Evolutionary conservation across 2,329 filamentous ascomycete genomes (phyloP).

Genomic region (Ophiostoma sp.): DNA sequence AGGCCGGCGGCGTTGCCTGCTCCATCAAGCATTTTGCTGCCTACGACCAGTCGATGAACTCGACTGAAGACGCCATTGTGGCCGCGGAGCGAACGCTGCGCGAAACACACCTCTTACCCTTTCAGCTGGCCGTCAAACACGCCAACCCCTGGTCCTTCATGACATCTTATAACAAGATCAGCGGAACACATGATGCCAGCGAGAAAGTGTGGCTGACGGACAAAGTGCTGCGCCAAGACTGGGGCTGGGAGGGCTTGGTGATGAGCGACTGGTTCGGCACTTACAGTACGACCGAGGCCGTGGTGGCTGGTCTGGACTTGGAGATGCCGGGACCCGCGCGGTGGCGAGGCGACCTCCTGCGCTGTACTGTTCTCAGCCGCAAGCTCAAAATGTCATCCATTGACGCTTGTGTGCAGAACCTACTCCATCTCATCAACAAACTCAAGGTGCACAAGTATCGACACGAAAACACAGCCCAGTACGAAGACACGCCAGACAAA

Average conservation of each 20-base stretch:
- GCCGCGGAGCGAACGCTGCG: neutral
- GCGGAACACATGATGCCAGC: conserved; percentile 61
- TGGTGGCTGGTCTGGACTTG: neutral
- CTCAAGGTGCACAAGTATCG: neutral
- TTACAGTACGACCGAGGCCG: neutral
- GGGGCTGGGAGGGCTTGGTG: conserved; percentile 59
- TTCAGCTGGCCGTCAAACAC: conserved; percentile 36
- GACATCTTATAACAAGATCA: conserved; percentile 67
- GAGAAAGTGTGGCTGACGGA: conserved; percentile 56
- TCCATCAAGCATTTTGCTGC: neutral
- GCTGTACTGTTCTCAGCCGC: neutral
- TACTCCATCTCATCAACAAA: neutral
- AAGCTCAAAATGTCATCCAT: neutral
- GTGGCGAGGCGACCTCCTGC: neutral
- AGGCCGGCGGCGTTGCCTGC: neutral
- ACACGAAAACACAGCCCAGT: neutral
- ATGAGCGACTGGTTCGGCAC: conserved; percentile 54
- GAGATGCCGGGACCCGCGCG: conserved; percentile 1
- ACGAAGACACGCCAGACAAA: neutral
- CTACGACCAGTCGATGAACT: neutral
- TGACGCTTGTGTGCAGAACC: neutral
- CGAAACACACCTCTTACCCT: neutral
- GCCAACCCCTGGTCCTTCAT: conserved; percentile 69
- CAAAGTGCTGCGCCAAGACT: conserved; percentile 60
- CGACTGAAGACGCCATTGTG: neutral